Percentiles rank a stretch among this genome's conserved stretches.
phyloP scores from a whole-genome alignment of 352 stramenopile genomes.

The Pythium aquatile region DNA sequence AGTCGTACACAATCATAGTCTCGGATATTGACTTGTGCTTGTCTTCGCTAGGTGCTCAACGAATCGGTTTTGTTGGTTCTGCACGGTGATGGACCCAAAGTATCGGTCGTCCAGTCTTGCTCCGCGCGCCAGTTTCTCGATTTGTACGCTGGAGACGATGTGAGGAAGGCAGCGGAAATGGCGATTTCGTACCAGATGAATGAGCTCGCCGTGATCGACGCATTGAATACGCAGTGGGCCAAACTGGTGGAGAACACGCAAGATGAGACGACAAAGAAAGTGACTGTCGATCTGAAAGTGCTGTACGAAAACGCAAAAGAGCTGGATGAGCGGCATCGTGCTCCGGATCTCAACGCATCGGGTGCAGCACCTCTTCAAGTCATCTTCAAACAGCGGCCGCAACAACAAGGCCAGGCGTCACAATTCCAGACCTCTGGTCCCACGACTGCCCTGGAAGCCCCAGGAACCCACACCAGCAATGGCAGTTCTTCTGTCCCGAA shows the following conservation, averaged over 20 bases:
- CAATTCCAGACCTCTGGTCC: neutral
- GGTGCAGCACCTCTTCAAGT: conserved; percentile 60
- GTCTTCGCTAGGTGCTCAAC: conserved; percentile 51
- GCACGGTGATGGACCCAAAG: conserved; percentile 71
- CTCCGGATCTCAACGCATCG: conserved; percentile 27
- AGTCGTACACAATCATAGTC: neutral
- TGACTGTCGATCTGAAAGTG: conserved; percentile 46
- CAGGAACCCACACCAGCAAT: neutral
- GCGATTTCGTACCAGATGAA: conserved; percentile 75
- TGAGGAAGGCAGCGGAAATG: conserved; percentile 68
- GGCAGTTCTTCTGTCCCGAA: neutral
- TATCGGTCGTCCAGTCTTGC: conserved; percentile 73
- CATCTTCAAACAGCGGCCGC: conserved; percentile 83
- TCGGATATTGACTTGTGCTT: neutral
- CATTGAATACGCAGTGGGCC: conserved; percentile 56
- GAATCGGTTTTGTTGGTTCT: conserved; percentile 67
- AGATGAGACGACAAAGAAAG: conserved; percentile 21
- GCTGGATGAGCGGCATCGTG: conserved; percentile 48
- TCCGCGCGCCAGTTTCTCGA: conserved; percentile 71
- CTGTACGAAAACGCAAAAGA: conserved; percentile 47
- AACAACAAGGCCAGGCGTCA: conserved; percentile 31
- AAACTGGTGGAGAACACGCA: conserved; percentile 26
- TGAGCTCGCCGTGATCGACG: conserved; percentile 47
- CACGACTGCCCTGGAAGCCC: neutral
- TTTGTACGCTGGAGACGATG: conserved; percentile 58